Conservation (phyloP, 1,139 yeast genomes). For the Candida smagusa region DNA sequence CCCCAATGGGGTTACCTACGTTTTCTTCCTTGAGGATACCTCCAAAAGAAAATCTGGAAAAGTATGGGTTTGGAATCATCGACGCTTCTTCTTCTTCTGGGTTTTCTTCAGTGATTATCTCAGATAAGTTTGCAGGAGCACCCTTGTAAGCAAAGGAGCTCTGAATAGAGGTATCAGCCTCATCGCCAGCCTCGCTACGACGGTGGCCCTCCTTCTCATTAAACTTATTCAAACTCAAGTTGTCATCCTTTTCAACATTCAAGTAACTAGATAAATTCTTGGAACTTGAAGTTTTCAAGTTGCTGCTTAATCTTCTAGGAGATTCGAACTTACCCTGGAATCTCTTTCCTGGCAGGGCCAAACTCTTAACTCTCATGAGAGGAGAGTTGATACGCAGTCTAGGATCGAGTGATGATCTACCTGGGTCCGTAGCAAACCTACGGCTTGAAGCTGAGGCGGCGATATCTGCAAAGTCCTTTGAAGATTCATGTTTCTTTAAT, state of each 20-base stretch:
- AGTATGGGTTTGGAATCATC: constrained; percentile 44
- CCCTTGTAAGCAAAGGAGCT: constrained; percentile 20
- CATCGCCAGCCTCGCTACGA: not conserved
- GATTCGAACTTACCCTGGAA: constrained; percentile 22
- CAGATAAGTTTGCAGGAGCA: constrained; percentile 17
- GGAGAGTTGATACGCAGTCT: constrained; percentile 22
- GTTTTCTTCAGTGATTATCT: constrained; percentile 6
- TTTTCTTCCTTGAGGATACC: constrained; percentile 22
- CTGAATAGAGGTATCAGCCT: constrained; percentile 1
- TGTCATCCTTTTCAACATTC: constrained; percentile 3
- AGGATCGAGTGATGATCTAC: constrained; percentile 37
- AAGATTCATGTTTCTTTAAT: constrained; percentile 27
- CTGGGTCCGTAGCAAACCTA: constrained; percentile 18
- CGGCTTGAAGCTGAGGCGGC: constrained; percentile 7
- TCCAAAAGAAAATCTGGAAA: constrained; percentile 43
- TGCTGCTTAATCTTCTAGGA: constrained; percentile 22
- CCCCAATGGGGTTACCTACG: constrained; percentile 22
- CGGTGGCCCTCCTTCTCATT: constrained; percentile 1
- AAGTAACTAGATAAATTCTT: constrained; percentile 38
- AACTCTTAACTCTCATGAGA: constrained; percentile 37
- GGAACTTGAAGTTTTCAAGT: constrained; percentile 44
- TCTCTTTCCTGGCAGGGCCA: constrained; percentile 28
- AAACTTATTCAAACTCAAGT: constrained; percentile 5
- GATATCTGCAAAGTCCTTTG: constrained; percentile 21
- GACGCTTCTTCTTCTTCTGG: constrained; percentile 3